Percentiles rank a stretch among this genome's conserved stretches.
Conservation (phyloP, 139 green algal genomes). For the Chlamydomonas asymmetrica region DNA sequence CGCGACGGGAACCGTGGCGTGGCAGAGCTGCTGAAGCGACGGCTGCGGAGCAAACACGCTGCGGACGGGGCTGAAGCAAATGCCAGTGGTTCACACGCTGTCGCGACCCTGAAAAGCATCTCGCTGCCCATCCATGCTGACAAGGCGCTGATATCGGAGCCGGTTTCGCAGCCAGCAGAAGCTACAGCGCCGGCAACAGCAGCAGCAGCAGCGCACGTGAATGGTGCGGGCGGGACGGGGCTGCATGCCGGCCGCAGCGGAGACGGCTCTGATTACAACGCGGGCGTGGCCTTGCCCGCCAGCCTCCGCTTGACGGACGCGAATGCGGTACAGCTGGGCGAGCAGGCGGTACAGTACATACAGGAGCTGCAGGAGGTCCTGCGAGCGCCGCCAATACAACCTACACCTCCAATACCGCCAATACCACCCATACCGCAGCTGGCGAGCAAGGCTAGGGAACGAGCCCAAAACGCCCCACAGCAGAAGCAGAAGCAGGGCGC, state of each 20-base stretch:
- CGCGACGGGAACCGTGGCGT: neutral
- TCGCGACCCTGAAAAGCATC: too few relatives aligned
- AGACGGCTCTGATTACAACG: neutral
- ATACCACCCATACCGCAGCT: too few relatives aligned
- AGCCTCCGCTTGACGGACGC: neutral
- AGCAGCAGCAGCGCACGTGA: slow-evolving; percentile 3
- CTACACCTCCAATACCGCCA: too few relatives aligned
- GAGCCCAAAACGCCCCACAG: too few relatives aligned
- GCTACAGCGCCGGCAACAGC: slow-evolving; percentile 7
- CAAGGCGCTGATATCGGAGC: neutral
- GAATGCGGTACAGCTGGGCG: neutral
- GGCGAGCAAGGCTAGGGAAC: too few relatives aligned
- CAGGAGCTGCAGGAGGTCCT: neutral
- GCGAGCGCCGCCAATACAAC: too few relatives aligned
- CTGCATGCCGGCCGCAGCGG: neutral
- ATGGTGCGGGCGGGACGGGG: neutral
- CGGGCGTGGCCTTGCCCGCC: slow-evolving; percentile 1
- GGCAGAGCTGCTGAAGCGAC: neutral
- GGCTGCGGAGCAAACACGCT: too few relatives aligned
- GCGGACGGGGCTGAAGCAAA: too few relatives aligned
- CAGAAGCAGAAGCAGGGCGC: neutral
- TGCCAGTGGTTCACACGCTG: too few relatives aligned
- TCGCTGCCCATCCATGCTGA: too few relatives aligned
- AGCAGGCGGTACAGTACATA: neutral
- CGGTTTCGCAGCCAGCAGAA: neutral